Base-by-base conservation (phyloP, 495 filamentous ascomycete species). In the Aspergillus coremiiformis region DNA sequence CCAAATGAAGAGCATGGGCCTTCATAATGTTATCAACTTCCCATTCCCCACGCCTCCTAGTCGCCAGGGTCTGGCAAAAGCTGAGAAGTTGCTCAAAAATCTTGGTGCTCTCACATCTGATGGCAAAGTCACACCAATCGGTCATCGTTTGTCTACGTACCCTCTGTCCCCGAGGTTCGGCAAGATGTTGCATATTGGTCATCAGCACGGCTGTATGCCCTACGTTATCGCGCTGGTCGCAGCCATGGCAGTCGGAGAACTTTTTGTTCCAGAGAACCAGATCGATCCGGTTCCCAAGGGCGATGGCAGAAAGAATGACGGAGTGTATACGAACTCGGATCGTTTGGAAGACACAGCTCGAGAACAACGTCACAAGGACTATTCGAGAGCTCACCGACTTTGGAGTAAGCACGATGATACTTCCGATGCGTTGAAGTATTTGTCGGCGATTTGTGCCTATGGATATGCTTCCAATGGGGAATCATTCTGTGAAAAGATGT, bases 1-100 rank as follows among this genome's bases (percentile, higher is more conserved):
- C 8, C 91, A 96, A 62, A 85, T 99, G 60, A 97, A 96, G 72
- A 84, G 85, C 55, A 96, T 97, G 89, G 89, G 88, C 51, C 76
- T 96, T 20, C 87, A 91, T 55, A 85, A 90, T 49, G 86, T 97
- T 2, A 81, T 85, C 62, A 95, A 91, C 60, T 99, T 99, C 66
- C 94, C 93, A n/a, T 99, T 97, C 65, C 94, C 94, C 7, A 96
- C 94, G 3, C 84, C 89, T 6, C 94, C 93, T 17, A 86, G 90
- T 54, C 83, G 84, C 12, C 74, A 84, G 52, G 88, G 84, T 54
- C 76, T 99, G 1, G 77, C 79, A 41, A 91, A 86, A 60, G 90
- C 94, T 17, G 93, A 97, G 65, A 91, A 85, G 60, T 77, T 96
- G 6, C 71, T 96, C 8, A 82, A 78, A 35, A 86, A 90, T 59